Evolutionary conservation across 805 yeast genomes (phyloP), one percentile per base, ranked within the genome.

Genomic region (Nakazawaea ambrosiae): DNA sequence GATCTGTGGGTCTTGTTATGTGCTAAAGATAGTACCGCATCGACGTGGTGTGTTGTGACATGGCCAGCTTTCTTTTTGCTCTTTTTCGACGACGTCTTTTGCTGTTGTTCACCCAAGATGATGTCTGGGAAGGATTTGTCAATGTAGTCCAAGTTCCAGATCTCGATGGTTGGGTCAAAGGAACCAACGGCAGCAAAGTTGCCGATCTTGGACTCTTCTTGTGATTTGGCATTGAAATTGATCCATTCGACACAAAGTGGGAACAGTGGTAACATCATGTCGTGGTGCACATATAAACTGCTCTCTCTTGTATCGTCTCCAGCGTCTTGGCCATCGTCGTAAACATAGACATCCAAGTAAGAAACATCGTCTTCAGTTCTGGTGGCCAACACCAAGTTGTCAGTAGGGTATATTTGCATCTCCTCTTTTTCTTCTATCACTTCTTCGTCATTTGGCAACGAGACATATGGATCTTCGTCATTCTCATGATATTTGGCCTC

Each of bases 221-320:
- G 49, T 16, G 58, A 64, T 11, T 68, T 73, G 23, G 94, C 90
- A 44, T 67, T 70, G 57, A 72, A 83, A 58, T 86, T 83, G 45
- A 92, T 58, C 97, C 97, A 90, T 60, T 92, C 98, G 24, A 89
- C 89, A 57, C 97, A 87, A 43, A 92, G 70, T 29, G 98, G 98
- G 71, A 92, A 90, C 2, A 96, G 83, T 1, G 98, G 98, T 44
- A 92, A 70, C 96, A 92, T 87, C 49, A 90, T 63, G 58, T 92
- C 98, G 60, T 92, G 98, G 56, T 92, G 98, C 35, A 90, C 92
- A 53, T 92, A 92, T 45, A 92, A 63, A 27, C 80, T 75, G 38
- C 81, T 73, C 34, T 77, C 92, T 63, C 94, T 73, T 27, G 73
- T 71, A 44, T 78, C 89, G 44, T 73, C 81, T n/a, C n/a, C n/a